A percentile compares a stretch with the other conserved stretches of the same genome.
phyloP scores from a whole-genome alignment of 2,329 filamentous ascomycete species.

The Verruconis gallopava region DNA sequence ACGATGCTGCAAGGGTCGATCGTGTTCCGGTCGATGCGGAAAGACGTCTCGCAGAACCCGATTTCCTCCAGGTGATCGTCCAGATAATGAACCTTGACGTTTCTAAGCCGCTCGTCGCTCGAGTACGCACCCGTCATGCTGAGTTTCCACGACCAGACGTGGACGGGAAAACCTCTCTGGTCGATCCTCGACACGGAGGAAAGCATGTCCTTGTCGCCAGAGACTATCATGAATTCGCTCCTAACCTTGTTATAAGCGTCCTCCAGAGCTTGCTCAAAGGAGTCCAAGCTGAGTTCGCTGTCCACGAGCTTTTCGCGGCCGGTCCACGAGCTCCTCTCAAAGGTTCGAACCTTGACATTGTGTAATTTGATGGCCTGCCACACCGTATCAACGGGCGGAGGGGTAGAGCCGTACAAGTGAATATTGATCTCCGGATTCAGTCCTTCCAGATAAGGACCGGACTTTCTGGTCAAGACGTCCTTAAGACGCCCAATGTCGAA shows the following conservation, averaged over 20 bases:
- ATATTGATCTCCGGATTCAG: background rate
- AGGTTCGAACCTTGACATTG: background rate
- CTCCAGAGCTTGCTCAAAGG: background rate
- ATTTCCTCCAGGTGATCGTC: background rate
- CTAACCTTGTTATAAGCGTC: background rate
- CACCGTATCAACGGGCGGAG: background rate
- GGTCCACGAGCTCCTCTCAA: background rate
- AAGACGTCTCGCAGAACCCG: background rate
- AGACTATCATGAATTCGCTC: background rate
- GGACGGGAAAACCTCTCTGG: background rate
- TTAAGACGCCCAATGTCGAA: constrained; percentile 1
- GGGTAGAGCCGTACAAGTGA: background rate
- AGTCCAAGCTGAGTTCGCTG: background rate
- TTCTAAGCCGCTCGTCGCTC: background rate
- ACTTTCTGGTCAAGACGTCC: background rate
- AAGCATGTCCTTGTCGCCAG: background rate
- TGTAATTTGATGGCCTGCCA: background rate
- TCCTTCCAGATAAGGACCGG: background rate
- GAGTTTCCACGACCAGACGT: background rate
- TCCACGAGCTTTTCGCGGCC: background rate
- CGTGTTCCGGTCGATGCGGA: background rate
- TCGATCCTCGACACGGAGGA: background rate
- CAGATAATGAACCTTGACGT: background rate
- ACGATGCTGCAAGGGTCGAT: background rate
- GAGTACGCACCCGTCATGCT: background rate